Conservation (phyloP, 139 green algal species). For the Chlorella sp. region DNA sequence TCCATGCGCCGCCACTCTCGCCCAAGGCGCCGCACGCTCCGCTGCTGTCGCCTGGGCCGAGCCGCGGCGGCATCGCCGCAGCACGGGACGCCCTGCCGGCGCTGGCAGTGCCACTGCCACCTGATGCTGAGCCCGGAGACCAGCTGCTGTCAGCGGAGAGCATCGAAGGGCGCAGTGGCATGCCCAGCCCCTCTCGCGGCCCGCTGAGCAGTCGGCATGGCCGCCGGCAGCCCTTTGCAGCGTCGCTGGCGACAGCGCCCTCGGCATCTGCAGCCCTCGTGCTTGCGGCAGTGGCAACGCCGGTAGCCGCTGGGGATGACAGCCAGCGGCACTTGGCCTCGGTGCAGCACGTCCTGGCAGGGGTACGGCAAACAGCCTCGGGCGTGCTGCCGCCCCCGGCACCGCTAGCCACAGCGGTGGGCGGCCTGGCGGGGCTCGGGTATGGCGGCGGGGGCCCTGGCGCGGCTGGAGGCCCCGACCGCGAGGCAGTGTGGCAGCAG, state of each 20-base stretch:
- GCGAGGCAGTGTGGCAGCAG: slow-evolving; percentile 22
- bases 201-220: too few relatives aligned
- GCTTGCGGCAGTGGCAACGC: neutral
- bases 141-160: neutral
- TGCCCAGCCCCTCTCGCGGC: too few relatives aligned
- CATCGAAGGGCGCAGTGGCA: neutral
- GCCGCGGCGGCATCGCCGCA: neutral
- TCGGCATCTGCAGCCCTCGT: neutral
- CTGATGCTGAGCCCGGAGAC: neutral
- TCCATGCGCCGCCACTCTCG: neutral
- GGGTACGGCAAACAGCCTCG: neutral
- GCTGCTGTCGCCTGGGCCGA: neutral
- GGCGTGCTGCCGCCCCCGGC: neutral
- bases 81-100: neutral
- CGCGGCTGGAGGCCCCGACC: neutral
- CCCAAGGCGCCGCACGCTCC: neutral
- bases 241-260: neutral
- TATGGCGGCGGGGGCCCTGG: neutral
- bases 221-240: neutral
- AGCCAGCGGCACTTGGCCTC: neutral
- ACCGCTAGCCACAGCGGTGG: slow-evolving; percentile 9
- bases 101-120: neutral
- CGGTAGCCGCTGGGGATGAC: neutral
- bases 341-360: neutral
- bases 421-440: slow-evolving; percentile 4